Evolutionary conservation across 257 asterid genomes (phyloP).

Genomic region (Ballota nigra): DNA sequence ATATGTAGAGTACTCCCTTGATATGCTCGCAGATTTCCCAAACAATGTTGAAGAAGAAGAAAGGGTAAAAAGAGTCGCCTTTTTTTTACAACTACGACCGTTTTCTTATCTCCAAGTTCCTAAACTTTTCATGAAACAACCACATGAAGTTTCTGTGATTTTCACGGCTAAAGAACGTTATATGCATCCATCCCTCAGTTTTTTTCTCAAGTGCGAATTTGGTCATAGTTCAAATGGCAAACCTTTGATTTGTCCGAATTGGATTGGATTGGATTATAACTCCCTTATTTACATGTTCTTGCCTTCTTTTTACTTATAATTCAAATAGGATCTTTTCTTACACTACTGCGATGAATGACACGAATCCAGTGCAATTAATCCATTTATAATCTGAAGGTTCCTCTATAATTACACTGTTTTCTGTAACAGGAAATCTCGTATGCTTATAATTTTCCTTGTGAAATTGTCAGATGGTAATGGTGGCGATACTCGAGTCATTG

Average conservation of each 20-base stretch:
- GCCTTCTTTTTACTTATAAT: too few species aligned
- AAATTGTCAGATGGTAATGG: slow-evolving; percentile 70
- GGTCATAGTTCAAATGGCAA: neutral
- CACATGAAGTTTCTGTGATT: neutral
- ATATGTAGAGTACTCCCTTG: slow-evolving; percentile 76
- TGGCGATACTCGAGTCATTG: slow-evolving; percentile 74
- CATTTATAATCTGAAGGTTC: too few species aligned
- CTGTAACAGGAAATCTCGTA: too few species aligned
- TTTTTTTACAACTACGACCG: neutral
- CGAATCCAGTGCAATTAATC: too few species aligned
- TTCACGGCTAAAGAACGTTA: neutral
- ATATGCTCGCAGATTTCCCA: slow-evolving; percentile 69
- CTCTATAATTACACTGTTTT: too few species aligned
- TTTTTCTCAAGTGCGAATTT: neutral
- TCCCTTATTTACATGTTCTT: neutral
- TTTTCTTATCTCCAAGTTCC: neutral
- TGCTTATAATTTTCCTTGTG: slow-evolving; percentile 2
- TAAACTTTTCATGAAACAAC: neutral
- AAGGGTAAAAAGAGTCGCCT: slow-evolving; percentile 41
- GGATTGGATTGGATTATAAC: neutral
- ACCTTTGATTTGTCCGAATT: neutral
- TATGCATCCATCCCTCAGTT: neutral
- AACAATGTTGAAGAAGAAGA: slow-evolving; percentile 86
- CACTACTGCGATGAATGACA: too few species aligned
- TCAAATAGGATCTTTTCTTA: too few species aligned